Evolutionary conservation across 2,329 filamentous ascomycete genomes (phyloP), one percentile per base, ranked within the genome.

Genomic region (Drechslerella dactyloides): DNA sequence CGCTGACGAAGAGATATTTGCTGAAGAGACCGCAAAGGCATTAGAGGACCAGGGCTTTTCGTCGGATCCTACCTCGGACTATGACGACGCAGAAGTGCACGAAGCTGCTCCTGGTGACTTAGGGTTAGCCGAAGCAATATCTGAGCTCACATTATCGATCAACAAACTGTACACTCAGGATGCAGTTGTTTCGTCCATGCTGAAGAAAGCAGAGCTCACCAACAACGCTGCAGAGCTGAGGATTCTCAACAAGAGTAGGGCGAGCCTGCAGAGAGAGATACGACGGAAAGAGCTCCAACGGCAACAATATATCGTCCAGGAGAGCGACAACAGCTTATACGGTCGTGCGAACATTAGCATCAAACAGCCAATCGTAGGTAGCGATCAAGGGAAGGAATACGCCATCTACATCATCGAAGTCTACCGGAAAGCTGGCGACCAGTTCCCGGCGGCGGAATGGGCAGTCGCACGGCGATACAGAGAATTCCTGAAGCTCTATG

Each of bases 401-500:
- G 94, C 93, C 7, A 83, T 97, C 70, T 99, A 85, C 85, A 88
- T 96, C 33, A 86, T 99, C 64, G 93, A 99, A 79, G 93, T 99
- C 1, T 89, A 90, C 75, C 85, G 93, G 68, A 89, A 93, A 77
- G 92, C 93, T 1, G 93, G 93, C 15, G 93, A 97, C 77, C 91
- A 96, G 79, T 96, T 97, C 90, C 90, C 93, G 2, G 91, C 93
- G n/a, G 93, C 93, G 0, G 90, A 90, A 1, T 99, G 94, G 94
- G 87, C 89, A 13, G 87, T 99, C 48, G 90, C 91, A n/a, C 86
- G 93, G 64, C 86, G 94, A 75, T 99, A 99, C 78, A 96, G 92
- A 81, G 93, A 97, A 79, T 99, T 99, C 77, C 92, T 96, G 76
- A 93, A 97, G 74, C 85, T 99, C 17, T 91, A 99, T 78, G 94